These are phyloP conservation scores for Arachis stenosperma DNA, from an alignment of 306 rosid species.

Conservation along the genomic window DNA sequence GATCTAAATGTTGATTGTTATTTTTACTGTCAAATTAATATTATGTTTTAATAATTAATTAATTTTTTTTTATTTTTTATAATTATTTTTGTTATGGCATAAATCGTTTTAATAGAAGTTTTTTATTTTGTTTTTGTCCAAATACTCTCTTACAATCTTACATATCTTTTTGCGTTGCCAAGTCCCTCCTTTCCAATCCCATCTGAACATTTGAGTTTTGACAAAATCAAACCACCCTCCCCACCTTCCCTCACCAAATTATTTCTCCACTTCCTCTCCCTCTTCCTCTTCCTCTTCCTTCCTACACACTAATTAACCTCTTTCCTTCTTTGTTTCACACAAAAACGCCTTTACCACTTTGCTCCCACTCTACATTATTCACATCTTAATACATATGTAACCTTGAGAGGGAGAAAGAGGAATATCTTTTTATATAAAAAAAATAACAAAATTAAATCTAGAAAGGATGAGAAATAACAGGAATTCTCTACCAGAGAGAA, in stretches of 20 bases:
- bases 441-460: neutral
- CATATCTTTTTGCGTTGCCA: slow-evolving; percentile 21
- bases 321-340: neutral
- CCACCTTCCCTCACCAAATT: slow-evolving; percentile 32
- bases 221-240: slow-evolving; percentile 48
- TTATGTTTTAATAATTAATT: too few species aligned
- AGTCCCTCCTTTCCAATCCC: slow-evolving; percentile 9
- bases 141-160: neutral
- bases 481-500: slow-evolving; percentile 36
- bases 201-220: slow-evolving; percentile 27
- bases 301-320: neutral
- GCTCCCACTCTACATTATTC: neutral
- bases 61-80: too few species aligned
- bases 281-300: neutral
- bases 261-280: neutral
- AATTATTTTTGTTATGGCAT: too few species aligned
- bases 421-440: too few species aligned
- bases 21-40: too few species aligned
- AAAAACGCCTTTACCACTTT: neutral
- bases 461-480: slow-evolving; percentile 47
- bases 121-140: too few species aligned
- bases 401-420: neutral
- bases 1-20: too few species aligned
- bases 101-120: too few species aligned
- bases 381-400: neutral